phyloP scores from a whole-genome alignment of 768 basidiomycete species.

The Leccinum longicurvipes region DNA sequence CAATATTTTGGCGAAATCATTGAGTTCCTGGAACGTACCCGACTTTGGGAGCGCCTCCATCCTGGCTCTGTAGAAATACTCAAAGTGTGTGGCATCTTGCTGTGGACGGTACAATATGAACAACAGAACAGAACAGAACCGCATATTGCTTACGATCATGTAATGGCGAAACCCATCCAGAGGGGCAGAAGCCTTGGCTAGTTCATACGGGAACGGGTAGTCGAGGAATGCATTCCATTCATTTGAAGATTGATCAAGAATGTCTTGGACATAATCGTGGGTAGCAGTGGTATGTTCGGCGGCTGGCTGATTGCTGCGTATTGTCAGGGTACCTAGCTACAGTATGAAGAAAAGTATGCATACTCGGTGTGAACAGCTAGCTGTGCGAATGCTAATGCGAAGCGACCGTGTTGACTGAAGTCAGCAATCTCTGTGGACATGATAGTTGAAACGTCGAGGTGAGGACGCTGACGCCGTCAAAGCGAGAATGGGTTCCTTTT shows the following conservation, averaged over 20 bases:
- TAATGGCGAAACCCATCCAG: conserved; percentile 6
- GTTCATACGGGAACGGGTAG: not conserved
- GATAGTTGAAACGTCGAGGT: not conserved
- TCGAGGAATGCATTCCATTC: not conserved
- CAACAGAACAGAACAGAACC: not conserved
- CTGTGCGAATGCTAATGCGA: not conserved
- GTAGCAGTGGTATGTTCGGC: no score
- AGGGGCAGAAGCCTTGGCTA: not conserved
- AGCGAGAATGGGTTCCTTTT: not conserved
- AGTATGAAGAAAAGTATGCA: not conserved
- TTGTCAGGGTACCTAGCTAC: not conserved
- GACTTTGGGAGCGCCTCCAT: not conserved
- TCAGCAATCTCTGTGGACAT: not conserved
- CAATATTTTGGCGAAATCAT: not conserved
- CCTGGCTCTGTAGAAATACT: not conserved
- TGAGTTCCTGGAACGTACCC: conserved; percentile 1
- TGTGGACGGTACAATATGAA: not conserved
- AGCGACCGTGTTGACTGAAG: not conserved
- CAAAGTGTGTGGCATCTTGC: conserved; percentile 8
- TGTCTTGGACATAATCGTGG: not conserved
- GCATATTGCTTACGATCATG: not conserved
- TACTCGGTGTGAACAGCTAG: not conserved
- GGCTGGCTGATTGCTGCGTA: not conserved
- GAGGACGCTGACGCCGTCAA: not conserved
- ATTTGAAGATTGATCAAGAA: not conserved